Evolutionary conservation across 2,329 filamentous ascomycete genomes (phyloP), one percentile per base, ranked within the genome.

Genomic region (Colletotrichum horii): DNA sequence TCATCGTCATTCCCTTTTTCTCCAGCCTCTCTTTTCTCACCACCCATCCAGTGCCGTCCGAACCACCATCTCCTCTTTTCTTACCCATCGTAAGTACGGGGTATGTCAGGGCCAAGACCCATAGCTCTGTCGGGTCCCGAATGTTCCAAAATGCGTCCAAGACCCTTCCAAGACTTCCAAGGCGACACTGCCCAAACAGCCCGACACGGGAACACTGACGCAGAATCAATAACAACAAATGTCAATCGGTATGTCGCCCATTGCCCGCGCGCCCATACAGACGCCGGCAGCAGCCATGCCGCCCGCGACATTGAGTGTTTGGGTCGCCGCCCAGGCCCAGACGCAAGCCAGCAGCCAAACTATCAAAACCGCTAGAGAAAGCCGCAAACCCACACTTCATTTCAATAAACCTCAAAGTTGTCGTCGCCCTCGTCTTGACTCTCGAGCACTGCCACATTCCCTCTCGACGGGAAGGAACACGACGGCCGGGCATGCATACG

Each of bases 371-470:
- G 4, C 71, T 74, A 66, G 67, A 66, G 52, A 38, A 24, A 43
- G 36, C 60, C 52, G 36, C 30, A 43, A 66, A 62, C 32, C 55
- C 72, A 61, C 61, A 30, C 8, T 30, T 66, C 61, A 71, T 71
- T 71, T 75, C 55, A 43, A 61, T 70, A 61, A 22, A 61, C 58
- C 36, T 62, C 52, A 28, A 32, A 19, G 28, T 24, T 60, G n/a
- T 67, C 26, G 34, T 48, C 62, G n/a, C 66, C 55, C 24, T 66
- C 62, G 48, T 62, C 55, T 66, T 67, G 61, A 67, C 55, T 72
- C 55, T 67, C 36, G 61, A 71, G 72, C 72, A 75, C 72, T 75
- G 72, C 72, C 72, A 72, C 72, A n/a, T 55, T 30, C 61, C 34
- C 26, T 26, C 32, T 55, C 22, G 22, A n/a, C 56, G 30, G 55